A percentile compares a stretch with the other conserved stretches of the same genome.
Conservation (phyloP, 1,284 basidiomycete genomes). For the Athelia sp. region DNA sequence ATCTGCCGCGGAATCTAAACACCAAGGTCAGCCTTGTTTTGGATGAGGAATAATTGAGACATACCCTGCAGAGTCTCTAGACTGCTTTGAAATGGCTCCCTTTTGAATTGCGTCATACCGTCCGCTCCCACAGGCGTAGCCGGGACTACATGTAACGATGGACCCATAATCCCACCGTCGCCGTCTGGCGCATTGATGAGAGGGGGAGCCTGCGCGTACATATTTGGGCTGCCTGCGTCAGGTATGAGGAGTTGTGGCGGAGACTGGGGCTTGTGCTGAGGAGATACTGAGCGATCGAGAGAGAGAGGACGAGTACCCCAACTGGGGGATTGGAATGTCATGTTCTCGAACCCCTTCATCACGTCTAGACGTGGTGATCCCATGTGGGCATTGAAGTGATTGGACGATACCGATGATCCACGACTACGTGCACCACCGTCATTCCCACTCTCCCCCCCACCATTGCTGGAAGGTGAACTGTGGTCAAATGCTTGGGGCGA, state of each 20-base stretch:
- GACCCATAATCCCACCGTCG: slow-evolving; percentile 50
- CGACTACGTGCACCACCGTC: slow-evolving; percentile 46
- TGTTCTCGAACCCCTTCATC: slow-evolving; percentile 50
- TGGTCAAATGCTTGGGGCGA: slow-evolving; percentile 46
- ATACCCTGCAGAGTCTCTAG: slow-evolving; percentile 45
- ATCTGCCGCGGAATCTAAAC: too few species aligned
- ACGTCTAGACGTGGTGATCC: slow-evolving; percentile 50
- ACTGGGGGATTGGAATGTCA: slow-evolving; percentile 59
- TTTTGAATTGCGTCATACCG: slow-evolving; percentile 33
- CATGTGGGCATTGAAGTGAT: slow-evolving; percentile 26
- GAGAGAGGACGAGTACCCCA: slow-evolving; percentile 50
- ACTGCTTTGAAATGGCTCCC: slow-evolving; percentile 44
- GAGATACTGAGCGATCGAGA: slow-evolving; percentile 32
- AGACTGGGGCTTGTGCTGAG: slow-evolving; percentile 53
- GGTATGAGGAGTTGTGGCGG: slow-evolving; percentile 70
- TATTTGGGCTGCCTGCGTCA: slow-evolving; percentile 23
- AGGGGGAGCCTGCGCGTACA: slow-evolving; percentile 31
- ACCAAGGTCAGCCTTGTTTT: too few species aligned
- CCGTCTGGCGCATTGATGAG: slow-evolving; percentile 66
- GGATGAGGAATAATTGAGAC: slow-evolving; percentile 6
- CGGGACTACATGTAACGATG: slow-evolving; percentile 69
- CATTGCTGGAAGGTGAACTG: slow-evolving; percentile 60
- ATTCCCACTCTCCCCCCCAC: slow-evolving; percentile 35
- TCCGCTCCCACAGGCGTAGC: slow-evolving; percentile 74
- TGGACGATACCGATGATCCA: slow-evolving; percentile 64